Evolutionary conservation across 495 filamentous ascomycete genomes (phyloP).

Genomic region (Neurospora sp.): DNA sequence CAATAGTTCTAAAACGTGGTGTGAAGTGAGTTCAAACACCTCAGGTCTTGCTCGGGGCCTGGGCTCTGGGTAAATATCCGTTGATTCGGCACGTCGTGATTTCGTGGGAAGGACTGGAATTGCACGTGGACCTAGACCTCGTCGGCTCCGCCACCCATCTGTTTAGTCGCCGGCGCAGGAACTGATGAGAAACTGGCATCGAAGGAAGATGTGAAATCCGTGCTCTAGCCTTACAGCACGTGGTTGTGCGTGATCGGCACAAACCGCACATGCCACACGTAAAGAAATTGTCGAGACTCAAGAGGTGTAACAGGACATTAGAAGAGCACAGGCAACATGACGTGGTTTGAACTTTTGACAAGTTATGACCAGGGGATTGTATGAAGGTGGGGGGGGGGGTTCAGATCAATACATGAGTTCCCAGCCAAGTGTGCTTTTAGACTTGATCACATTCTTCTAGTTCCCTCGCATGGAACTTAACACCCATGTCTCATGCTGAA

Average conservation of each 20-base stretch:
- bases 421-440: background rate
- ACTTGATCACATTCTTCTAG: background rate
- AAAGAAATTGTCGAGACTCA: background rate
- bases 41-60: background rate
- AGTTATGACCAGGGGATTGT: background rate
- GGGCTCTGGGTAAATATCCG: background rate
- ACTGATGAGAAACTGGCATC: background rate
- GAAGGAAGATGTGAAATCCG: background rate
- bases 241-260: background rate
- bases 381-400: background rate
- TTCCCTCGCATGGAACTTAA: background rate
- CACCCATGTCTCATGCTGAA: background rate
- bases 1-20: background rate
- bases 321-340: background rate
- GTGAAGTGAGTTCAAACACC: background rate
- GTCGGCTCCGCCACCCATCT: background rate
- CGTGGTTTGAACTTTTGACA: background rate
- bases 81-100: background rate
- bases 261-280: background rate
- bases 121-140: background rate
- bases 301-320: background rate
- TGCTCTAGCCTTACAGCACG: background rate
- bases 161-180: background rate
- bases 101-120: background rate
- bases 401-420: background rate